Conservation (phyloP, 257 asterid species). For the Handroanthus guayacan region DNA sequence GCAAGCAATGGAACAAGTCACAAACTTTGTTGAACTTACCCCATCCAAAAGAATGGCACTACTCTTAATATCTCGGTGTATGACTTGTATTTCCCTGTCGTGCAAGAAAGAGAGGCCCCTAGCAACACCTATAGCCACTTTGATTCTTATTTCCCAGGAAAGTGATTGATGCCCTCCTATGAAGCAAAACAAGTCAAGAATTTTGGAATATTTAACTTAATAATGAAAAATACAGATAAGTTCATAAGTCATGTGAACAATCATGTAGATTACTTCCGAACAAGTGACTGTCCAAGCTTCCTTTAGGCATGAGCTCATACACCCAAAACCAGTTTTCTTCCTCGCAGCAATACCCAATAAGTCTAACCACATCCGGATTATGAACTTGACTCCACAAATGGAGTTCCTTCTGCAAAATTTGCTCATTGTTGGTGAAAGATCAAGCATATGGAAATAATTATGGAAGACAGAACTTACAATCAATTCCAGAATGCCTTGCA, state of each 20-base stretch:
- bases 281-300: slow-evolving; percentile 15
- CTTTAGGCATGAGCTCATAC: slow-evolving; percentile 19
- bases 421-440: not conserved
- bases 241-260: no score
- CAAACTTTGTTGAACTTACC: slow-evolving; percentile 31
- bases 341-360: slow-evolving; percentile 30
- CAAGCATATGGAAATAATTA: not conserved
- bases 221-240: no score
- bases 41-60: slow-evolving; percentile 55
- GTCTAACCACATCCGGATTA: slow-evolving; percentile 33
- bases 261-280: slow-evolving; percentile 4
- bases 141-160: no score
- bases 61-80: slow-evolving; percentile 52
- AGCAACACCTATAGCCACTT: no score
- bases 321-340: slow-evolving; percentile 26
- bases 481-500: slow-evolving; percentile 10
- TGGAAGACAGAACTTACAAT: slow-evolving; percentile 13
- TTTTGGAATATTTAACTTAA: no score
- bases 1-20: no score
- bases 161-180: no score
- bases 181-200: no score
- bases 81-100: slow-evolving; percentile 53
- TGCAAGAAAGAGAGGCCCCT: slow-evolving; percentile 26
- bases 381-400: slow-evolving; percentile 6
- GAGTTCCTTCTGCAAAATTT: slow-evolving; percentile 26